A percentile compares a stretch with the other conserved stretches of the same genome.
Evolutionary conservation across 179 eudicot species (phyloP).

Genomic region (Beta macrorhiza): DNA sequence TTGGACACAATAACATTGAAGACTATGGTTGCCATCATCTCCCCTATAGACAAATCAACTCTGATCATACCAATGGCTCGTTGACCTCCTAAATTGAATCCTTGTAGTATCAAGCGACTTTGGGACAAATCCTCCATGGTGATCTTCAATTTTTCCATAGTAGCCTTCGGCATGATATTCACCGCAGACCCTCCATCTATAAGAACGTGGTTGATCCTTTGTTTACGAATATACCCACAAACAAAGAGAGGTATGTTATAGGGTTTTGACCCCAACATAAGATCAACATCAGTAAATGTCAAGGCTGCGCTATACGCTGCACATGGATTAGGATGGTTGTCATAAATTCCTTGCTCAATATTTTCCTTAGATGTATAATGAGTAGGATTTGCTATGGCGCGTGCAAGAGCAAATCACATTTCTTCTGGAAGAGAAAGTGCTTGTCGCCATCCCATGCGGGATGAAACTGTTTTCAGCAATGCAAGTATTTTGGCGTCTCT

Average conservation of each 20-base stretch:
- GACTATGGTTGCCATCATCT: not conserved
- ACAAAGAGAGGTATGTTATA: constrained; percentile 7
- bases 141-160: not conserved
- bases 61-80: constrained; percentile 7
- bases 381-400: not conserved
- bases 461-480: not conserved
- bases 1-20: constrained; percentile 10
- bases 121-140: not conserved
- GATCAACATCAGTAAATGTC: not conserved
- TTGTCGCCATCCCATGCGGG: not conserved
- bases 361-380: not conserved
- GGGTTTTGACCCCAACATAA: constrained; percentile 4
- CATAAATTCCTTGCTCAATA: not conserved
- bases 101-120: not conserved
- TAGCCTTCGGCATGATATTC: not conserved
- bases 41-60: not conserved
- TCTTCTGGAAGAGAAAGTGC: not conserved
- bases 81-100: not conserved
- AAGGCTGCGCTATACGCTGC: not conserved
- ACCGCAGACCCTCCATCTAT: not conserved
- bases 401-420: not conserved
- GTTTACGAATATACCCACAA: not conserved
- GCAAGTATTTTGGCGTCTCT: not conserved
- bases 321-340: not conserved
- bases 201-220: not conserved